phyloP scores from a whole-genome alignment of 1,139 yeast species.

The Scheffersomyces lignicola region DNA sequence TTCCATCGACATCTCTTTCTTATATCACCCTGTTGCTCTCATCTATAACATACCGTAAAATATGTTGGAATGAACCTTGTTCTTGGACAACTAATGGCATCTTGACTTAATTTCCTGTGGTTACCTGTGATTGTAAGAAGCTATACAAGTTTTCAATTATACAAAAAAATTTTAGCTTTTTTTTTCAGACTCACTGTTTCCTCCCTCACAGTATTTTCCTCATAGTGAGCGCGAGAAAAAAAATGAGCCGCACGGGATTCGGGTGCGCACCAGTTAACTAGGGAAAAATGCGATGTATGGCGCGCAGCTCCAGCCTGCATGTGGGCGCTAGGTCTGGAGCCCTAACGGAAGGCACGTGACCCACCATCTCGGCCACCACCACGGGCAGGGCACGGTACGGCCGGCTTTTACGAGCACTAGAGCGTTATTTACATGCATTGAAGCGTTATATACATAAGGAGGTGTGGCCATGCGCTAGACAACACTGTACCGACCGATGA shows the following conservation, averaged over 20 bases:
- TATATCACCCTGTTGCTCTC: too few relatives aligned
- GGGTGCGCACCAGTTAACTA: neutral
- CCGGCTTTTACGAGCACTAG: conserved; percentile 2
- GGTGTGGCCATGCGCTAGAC: conserved; percentile 2
- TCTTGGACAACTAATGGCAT: conserved; percentile 98
- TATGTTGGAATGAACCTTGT: conserved; percentile 99
- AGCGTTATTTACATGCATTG: conserved; percentile 11
- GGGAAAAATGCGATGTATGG: neutral
- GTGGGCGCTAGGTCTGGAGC: conserved; percentile 16
- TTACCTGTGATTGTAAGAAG: neutral
- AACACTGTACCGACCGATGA: conserved; percentile 33
- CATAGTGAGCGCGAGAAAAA: conserved; percentile 1
- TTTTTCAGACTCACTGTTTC: conserved; percentile 1
- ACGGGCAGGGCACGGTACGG: too few relatives aligned
- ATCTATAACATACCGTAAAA: conserved; percentile 94
- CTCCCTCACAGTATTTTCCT: conserved; percentile 7
- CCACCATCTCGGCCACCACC: too few relatives aligned
- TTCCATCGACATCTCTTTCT: too few relatives aligned
- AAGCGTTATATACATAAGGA: conserved; percentile 1
- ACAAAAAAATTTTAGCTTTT: conserved; percentile 1
- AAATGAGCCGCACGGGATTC: neutral
- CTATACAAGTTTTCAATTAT: neutral
- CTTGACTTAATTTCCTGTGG: conserved; percentile 33
- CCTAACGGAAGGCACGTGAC: conserved; percentile 14
- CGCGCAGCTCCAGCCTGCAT: conserved; percentile 8